Conservation (phyloP, 2,329 filamentous ascomycete species). For the Zymoseptoria passerinii region DNA sequence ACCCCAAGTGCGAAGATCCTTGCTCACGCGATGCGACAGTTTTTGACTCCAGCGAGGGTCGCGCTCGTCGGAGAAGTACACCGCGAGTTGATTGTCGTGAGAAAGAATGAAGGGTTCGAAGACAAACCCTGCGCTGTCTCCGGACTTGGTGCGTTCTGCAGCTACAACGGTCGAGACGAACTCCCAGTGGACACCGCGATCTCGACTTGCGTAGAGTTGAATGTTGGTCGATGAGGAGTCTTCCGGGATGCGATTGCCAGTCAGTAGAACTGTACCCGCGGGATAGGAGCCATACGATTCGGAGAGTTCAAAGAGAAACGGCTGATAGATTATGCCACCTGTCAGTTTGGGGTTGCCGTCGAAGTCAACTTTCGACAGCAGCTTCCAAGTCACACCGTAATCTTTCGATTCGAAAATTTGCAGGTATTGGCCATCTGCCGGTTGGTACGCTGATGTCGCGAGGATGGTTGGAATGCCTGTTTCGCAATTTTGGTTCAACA, state of each 20-base stretch:
- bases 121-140: conserved; percentile 54
- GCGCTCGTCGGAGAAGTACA: conserved; percentile 66
- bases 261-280: conserved; percentile 55
- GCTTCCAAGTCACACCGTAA: conserved; percentile 47
- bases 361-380: neutral
- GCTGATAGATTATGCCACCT: conserved; percentile 48
- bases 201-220: conserved; percentile 58
- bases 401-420: conserved; percentile 39
- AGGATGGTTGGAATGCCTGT: neutral
- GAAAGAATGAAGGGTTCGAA: conserved; percentile 62
- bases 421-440: conserved; percentile 27
- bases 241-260: conserved; percentile 52
- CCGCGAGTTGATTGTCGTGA: conserved; percentile 51
- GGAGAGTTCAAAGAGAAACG: conserved; percentile 57
- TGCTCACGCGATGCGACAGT: conserved; percentile 55
- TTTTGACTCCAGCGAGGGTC: conserved; percentile 60
- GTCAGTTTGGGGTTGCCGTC: neutral
- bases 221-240: conserved; percentile 57
- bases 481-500: conserved; percentile 1
- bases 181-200: conserved; percentile 54
- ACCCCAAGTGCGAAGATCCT: conserved; percentile 53
- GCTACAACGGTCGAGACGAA: conserved; percentile 59
- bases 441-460: conserved; percentile 1
- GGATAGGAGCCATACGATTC: conserved; percentile 49
- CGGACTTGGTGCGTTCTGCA: conserved; percentile 52